These are phyloP conservation scores for Castanea crenata DNA, from an alignment of 306 rosid species.

Conservation along the genomic window DNA sequence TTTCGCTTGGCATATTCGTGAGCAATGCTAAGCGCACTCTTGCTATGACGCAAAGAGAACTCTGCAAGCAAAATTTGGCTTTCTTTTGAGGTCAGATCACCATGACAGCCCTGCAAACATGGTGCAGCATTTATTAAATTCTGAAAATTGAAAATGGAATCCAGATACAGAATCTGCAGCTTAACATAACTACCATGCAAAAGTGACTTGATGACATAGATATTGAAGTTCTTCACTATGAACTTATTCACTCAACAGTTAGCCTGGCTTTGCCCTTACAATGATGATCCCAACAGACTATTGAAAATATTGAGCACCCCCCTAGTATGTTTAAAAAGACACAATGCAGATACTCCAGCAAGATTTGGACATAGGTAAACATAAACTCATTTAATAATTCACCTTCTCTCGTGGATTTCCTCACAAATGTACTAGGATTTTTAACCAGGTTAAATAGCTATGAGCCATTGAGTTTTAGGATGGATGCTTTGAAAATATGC, in stretches of 20 bases:
- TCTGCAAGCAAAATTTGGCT: conserved; percentile 80
- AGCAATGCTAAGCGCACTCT: conserved; percentile 56
- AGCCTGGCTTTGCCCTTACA: neutral
- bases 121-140: neutral
- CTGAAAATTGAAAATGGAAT: neutral
- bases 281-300: neutral
- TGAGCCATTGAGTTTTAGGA: neutral
- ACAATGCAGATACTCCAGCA: neutral
- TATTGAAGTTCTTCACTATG: neutral
- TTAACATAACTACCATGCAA: neutral
- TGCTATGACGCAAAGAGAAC: conserved; percentile 78
- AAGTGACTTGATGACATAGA: neutral
- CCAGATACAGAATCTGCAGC: neutral
- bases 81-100: conserved; percentile 71
- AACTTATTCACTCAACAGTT: neutral
- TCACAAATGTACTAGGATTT: neutral
- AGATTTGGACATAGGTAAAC: neutral
- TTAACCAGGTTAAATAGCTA: neutral
- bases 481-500: neutral
- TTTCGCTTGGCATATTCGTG: conserved; percentile 67
- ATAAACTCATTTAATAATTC: neutral
- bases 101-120: conserved; percentile 67
- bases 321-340: neutral
- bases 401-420: neutral
- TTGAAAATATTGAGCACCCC: neutral